These are phyloP conservation scores for Trichomonas gallinae DNA, from an alignment of 208 protist species.

Conservation along the genomic window DNA sequence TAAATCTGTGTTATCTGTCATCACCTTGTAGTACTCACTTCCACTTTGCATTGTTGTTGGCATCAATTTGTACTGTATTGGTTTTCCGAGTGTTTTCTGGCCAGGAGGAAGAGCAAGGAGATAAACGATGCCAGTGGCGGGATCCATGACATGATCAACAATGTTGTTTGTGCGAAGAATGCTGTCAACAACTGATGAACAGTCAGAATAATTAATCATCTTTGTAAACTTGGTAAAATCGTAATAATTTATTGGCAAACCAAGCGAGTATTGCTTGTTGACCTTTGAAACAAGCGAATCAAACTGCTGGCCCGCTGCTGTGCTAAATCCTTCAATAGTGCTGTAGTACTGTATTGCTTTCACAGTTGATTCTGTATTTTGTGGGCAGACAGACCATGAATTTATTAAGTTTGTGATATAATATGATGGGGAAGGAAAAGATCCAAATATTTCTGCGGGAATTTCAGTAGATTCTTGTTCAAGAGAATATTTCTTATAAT, in stretches of 20 bases:
- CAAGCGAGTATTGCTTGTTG: neutral
- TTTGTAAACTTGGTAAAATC: neutral
- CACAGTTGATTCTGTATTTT: neutral
- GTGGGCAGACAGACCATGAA: neutral
- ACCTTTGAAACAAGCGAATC: neutral
- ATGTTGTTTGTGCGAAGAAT: neutral
- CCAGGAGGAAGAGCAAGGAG: neutral
- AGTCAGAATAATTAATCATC: neutral
- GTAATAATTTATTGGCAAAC: neutral
- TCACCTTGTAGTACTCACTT: neutral
- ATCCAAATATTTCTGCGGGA: neutral
- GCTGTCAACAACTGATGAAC: neutral
- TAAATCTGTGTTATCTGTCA: neutral
- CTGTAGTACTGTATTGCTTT: neutral
- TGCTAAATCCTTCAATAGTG: neutral
- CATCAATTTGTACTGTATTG: neutral
- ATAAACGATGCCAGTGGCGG: neutral
- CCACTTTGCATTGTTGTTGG: neutral
- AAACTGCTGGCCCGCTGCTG: neutral
- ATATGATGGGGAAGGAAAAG: neutral
- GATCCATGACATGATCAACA: neutral
- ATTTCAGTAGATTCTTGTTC: neutral
- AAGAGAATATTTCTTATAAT: neutral
- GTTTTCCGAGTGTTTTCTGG: neutral
- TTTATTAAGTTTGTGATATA: neutral